Conservation (phyloP, 306 rosid species). For the Luffa acutangula region DNA sequence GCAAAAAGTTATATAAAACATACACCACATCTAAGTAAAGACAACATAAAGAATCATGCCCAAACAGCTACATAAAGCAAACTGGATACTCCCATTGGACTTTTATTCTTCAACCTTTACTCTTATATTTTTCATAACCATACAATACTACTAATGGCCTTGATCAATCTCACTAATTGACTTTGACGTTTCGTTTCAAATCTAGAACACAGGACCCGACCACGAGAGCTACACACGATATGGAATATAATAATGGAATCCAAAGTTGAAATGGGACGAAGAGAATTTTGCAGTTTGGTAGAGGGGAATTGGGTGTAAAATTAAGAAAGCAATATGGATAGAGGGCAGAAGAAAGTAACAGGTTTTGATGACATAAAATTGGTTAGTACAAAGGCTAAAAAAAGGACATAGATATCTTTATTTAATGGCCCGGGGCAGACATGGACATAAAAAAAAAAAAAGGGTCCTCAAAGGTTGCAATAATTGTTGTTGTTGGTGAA, state of each 20-base stretch:
- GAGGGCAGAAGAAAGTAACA: neutral
- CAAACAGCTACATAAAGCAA: neutral
- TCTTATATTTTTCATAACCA: no score
- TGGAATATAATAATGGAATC: neutral
- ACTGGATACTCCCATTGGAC: neutral
- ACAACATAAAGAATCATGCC: neutral
- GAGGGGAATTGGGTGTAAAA: neutral
- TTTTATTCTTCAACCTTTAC: no score
- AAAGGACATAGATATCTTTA: constrained; percentile 16
- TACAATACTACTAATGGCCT: no score
- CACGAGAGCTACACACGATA: neutral
- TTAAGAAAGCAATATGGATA: neutral
- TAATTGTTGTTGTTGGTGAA: constrained; percentile 29
- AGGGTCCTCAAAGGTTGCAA: constrained; percentile 21
- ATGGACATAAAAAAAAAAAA: constrained; percentile 9
- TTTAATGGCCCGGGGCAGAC: constrained; percentile 1
- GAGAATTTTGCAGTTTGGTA: no score
- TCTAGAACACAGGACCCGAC: no score
- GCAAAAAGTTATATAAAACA: neutral
- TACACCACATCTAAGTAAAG: neutral
- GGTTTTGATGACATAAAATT: neutral
- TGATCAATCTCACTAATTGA: no score
- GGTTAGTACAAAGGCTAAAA: constrained; percentile 3
- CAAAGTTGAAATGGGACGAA: neutral
- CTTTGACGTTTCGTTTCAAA: no score